Conservation (phyloP, 2,329 filamentous ascomycete species). For the Arachnopeziza araneosa region DNA sequence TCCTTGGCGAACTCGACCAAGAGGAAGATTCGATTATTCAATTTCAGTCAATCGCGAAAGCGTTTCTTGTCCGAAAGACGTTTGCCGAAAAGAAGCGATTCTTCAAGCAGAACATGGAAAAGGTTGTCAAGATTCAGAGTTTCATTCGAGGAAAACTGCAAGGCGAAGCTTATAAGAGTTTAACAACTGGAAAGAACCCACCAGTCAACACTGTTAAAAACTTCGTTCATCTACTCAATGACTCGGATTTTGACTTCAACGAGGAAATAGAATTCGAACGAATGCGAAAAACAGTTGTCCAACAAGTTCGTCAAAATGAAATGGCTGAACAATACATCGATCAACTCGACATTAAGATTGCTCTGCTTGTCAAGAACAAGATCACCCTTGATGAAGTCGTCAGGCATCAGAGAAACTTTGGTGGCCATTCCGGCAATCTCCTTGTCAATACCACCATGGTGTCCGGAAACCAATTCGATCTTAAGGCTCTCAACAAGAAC, state of each 20-base stretch:
- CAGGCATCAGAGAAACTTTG: conserved; percentile 93
- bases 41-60: conserved; percentile 70
- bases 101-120: conserved; percentile 97
- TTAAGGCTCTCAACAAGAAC: conserved; percentile 96
- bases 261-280: conserved; percentile 97
- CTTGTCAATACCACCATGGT: conserved; percentile 84
- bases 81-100: conserved; percentile 84
- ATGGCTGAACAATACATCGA: conserved; percentile 97
- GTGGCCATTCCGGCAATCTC: conserved; percentile 78
- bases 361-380: conserved; percentile 97
- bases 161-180: conserved; percentile 94
- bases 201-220: conserved; percentile 96
- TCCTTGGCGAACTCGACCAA: conserved; percentile 72
- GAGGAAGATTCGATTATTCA: conserved; percentile 73
- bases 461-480: conserved; percentile 87
- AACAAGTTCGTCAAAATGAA: conserved; percentile 95
- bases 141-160: conserved; percentile 93
- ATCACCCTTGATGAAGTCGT: conserved; percentile 98
- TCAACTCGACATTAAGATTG: conserved; percentile 98
- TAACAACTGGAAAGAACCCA: conserved; percentile 93
- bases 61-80: conserved; percentile 63
- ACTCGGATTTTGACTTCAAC: conserved; percentile 98
- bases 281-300: conserved; percentile 89
- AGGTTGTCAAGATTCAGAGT: conserved; percentile 97
- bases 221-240: conserved; percentile 94